Evolutionary conservation across 345 rosid species (phyloP).

Genomic region (Lepidium sativum): DNA sequence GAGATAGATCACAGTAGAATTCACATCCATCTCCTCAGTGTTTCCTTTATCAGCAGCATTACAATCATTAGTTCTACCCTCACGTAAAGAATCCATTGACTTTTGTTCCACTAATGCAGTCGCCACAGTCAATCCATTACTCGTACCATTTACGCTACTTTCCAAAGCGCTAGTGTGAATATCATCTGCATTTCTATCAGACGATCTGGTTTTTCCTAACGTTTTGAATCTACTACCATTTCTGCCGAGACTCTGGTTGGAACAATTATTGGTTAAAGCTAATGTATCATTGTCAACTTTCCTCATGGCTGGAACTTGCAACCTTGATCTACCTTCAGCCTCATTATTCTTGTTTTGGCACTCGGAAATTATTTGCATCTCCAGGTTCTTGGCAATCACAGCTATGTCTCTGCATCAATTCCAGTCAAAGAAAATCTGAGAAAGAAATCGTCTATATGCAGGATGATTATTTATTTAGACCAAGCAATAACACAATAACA

Average conservation of each 20-base stretch:
- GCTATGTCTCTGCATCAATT: conserved; percentile 19
- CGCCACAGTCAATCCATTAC: neutral
- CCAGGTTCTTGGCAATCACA: conserved; percentile 13
- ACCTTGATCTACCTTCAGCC: neutral
- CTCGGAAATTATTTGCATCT: conserved; percentile 14
- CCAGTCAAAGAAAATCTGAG: neutral
- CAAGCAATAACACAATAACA: neutral
- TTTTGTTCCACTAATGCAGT: conserved; percentile 5
- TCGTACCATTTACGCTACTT: conserved; percentile 10
- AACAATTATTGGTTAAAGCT: neutral
- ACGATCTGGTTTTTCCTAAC: neutral
- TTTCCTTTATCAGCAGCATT: conserved; percentile 1
- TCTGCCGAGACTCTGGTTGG: neutral
- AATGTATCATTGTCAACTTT: conserved; percentile 10
- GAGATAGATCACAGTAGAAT: conserved; percentile 5
- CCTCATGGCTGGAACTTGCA: conserved; percentile 11
- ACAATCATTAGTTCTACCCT: neutral
- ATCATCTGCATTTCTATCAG: neutral
- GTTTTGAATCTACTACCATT: neutral
- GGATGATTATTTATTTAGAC: neutral
- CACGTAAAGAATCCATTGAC: neutral
- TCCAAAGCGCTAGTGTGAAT: neutral
- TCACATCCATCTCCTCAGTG: conserved; percentile 10
- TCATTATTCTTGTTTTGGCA: neutral
- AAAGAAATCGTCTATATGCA: neutral